Evolutionary conservation across 495 filamentous ascomycete species (phyloP), one percentile per base, ranked within the genome.

Genomic region (Penicillium salamii): DNA sequence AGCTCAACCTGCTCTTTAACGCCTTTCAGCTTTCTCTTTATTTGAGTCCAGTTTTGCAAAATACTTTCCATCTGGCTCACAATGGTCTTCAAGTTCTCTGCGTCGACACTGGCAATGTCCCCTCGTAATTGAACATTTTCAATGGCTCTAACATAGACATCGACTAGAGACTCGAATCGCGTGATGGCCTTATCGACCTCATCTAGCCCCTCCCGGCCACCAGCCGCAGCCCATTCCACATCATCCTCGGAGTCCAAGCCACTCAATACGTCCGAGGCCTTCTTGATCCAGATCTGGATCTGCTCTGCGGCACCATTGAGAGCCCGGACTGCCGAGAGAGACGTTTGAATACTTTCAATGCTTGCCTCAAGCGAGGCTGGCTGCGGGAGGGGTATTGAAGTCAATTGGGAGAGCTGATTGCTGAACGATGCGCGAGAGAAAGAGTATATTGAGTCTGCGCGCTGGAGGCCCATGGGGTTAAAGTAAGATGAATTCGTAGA

Each of bases 211-310:
- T 96, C 91, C 52, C 90, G 81, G 3, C 91, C 91, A 40, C 87
- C 93, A 12, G 90, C 91, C 12, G 92, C 92, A 12, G 93, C 91
- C 93, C 93, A 98, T 60, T 96, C 91, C 17, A 97, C 89, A 57
- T 98, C 92, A 68, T 98, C 93, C 52, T 97, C 91, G 12, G 90
- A 86, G 64, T 96, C 89, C 18, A 97, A 69, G 0, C 90, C 89
- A 46, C 74, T 80, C 20, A 98, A 79, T 8, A 96, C 90, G 49
- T 93, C 89, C 0, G 82, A 85, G 1, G 93, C 91, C 62, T 95
- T 95, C 52, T 79, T 78, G 50, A 97, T 91, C 93, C 93, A 97
- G 46, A 83, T 83, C 37, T 85, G 81, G 42, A 98, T 97, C 66
- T 96, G 90, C 44, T 91, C 87, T 18, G 92, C 90, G 8, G 91